Conservation (phyloP, 176 grass and related monocot species). For the Alloteropsis semialata region DNA sequence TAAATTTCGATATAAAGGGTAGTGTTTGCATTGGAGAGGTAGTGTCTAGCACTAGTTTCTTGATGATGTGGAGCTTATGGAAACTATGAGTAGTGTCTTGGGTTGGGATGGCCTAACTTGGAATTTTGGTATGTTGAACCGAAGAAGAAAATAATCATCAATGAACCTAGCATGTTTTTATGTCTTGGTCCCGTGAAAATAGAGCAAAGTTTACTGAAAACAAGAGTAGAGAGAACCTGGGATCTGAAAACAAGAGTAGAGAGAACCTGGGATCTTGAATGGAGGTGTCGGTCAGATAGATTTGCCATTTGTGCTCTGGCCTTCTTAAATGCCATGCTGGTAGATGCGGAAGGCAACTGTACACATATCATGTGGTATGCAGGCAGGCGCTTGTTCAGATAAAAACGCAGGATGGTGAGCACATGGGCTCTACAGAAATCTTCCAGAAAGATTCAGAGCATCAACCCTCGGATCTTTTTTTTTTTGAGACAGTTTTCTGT, state of each 20-base stretch:
- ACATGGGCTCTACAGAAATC: conserved; percentile 20
- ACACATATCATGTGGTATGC: conserved; percentile 5
- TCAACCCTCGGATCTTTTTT: background rate
- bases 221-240: background rate
- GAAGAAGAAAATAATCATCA: background rate
- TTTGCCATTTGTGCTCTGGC: background rate
- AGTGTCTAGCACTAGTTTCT: too few species aligned
- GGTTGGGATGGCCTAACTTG: background rate
- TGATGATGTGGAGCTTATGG: too few species aligned
- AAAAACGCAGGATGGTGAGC: background rate
- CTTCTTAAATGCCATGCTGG: background rate
- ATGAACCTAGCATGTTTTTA: background rate
- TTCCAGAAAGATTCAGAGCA: background rate
- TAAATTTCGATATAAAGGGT: too few species aligned
- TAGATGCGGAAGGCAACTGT: conserved; percentile 1
- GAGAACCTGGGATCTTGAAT: conserved; percentile 7
- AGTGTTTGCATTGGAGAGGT: too few species aligned
- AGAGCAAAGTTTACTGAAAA: background rate
- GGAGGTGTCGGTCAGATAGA: background rate
- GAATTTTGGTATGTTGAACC: too few species aligned
- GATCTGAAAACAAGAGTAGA: background rate
- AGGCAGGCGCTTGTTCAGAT: background rate
- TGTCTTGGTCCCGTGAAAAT: background rate
- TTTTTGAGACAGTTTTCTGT: background rate
- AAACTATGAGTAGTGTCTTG: too few species aligned